phyloP scores from a whole-genome alignment of 176 grass and related monocot genomes.

The Saccharum officinarum region DNA sequence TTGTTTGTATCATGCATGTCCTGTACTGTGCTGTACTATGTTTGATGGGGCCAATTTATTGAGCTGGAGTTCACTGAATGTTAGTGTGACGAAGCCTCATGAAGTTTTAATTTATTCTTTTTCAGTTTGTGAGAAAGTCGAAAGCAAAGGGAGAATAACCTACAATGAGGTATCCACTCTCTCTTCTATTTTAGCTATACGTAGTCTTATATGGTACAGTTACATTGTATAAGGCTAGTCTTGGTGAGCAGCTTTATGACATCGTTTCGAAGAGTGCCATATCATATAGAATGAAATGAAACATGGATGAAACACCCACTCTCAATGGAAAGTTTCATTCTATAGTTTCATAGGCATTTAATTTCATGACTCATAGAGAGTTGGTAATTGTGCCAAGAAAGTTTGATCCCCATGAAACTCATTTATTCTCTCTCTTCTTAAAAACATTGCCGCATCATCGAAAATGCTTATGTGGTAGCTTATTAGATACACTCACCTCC shows the following conservation, averaged over 20 bases:
- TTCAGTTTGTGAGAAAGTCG: constrained; percentile 95
- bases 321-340: too few relatives aligned
- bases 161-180: constrained; percentile 83
- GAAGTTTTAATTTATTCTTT: constrained; percentile 24
- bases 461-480: too few relatives aligned
- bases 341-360: too few relatives aligned
- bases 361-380: too few relatives aligned
- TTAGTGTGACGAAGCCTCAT: not conserved
- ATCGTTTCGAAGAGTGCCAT: too few relatives aligned
- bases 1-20: not conserved
- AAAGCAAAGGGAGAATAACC: constrained; percentile 98
- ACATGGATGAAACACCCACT: too few relatives aligned
- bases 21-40: not conserved
- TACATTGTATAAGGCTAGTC: not conserved
- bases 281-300: too few relatives aligned
- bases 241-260: too few relatives aligned
- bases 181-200: constrained; percentile 2
- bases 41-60: not conserved
- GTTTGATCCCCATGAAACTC: too few relatives aligned
- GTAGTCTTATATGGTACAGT: constrained; percentile 5
- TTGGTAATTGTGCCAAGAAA: too few relatives aligned
- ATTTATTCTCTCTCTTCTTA: too few relatives aligned
- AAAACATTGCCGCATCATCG: too few relatives aligned
- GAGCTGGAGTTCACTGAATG: not conserved
- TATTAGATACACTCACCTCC: not conserved